phyloP scores from a whole-genome alignment of 805 yeast species.

The Schwanniomyces pseudopolymorphus region DNA sequence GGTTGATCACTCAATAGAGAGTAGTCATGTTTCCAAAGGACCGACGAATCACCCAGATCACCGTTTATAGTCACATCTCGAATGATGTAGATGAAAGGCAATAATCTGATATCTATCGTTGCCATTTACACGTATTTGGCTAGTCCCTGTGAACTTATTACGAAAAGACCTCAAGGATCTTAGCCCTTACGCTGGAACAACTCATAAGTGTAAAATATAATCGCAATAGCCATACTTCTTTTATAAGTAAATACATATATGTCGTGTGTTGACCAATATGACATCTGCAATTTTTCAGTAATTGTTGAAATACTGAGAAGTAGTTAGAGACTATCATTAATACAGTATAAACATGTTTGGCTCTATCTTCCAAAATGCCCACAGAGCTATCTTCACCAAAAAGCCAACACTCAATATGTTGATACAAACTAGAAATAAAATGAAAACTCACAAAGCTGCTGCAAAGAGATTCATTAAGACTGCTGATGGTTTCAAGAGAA shows the following conservation, averaged over 20 bases:
- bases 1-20: too few species aligned
- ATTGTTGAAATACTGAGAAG: not conserved
- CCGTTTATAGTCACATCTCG: too few species aligned
- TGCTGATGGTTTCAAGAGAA: conserved; percentile 56
- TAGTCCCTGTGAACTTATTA: too few species aligned
- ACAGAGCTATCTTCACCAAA: conserved; percentile 12
- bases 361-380: conserved; percentile 1
- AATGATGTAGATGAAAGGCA: too few species aligned
- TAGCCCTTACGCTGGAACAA: too few species aligned
- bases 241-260: not conserved
- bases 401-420: conserved; percentile 21
- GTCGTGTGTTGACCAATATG: not conserved
- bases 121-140: not conserved
- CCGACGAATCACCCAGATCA: too few species aligned
- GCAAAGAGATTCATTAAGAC: conserved; percentile 84
- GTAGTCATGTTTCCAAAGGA: too few species aligned
- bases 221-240: too few species aligned
- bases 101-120: too few species aligned
- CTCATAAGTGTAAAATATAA: too few species aligned
- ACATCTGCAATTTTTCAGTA: not conserved
- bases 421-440: conserved; percentile 43
- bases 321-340: not conserved
- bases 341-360: conserved; percentile 3
- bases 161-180: too few species aligned
- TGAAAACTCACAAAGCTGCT: conserved; percentile 84